Percentiles rank a stretch among this genome's conserved stretches.
Evolutionary conservation across 768 basidiomycete species (phyloP).

Genomic region (Termitomyces sp.): DNA sequence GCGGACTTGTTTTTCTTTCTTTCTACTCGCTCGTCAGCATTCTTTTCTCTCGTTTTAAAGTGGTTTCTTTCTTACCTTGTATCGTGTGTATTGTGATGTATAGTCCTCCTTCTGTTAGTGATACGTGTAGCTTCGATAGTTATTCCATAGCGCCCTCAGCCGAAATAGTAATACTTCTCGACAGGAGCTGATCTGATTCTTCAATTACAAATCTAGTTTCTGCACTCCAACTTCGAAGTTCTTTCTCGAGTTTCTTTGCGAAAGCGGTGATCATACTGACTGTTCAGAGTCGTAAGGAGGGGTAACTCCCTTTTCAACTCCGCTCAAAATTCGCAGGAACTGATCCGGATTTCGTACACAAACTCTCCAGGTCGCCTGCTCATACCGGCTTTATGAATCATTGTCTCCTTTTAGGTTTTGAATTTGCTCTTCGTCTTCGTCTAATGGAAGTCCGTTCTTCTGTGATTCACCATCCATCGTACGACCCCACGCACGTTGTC

Average conservation of each 20-base stretch:
- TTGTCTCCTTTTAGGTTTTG: too few species aligned
- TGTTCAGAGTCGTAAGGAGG: too few species aligned
- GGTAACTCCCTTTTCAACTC: background rate
- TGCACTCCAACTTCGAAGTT: too few species aligned
- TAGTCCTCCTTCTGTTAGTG: background rate
- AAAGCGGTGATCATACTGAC: background rate
- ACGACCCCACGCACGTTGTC: background rate
- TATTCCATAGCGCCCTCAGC: background rate
- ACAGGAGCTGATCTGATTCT: background rate
- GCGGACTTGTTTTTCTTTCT: background rate
- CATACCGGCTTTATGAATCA: too few species aligned
- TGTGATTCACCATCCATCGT: background rate
- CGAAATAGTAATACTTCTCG: background rate
- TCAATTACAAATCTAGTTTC: too few species aligned
- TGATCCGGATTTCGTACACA: too few species aligned
- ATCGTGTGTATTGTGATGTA: background rate
- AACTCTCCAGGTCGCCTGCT: too few species aligned
- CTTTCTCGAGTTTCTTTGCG: background rate
- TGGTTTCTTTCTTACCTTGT: background rate
- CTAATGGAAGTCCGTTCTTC: background rate
- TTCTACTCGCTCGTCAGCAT: background rate
- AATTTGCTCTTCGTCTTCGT: background rate
- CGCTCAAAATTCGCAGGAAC: background rate
- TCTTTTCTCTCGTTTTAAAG: background rate
- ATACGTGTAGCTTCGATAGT: background rate